Evolutionary conservation across 2,329 filamentous ascomycete species (phyloP).

Genomic region (Cladosporium sp.): DNA sequence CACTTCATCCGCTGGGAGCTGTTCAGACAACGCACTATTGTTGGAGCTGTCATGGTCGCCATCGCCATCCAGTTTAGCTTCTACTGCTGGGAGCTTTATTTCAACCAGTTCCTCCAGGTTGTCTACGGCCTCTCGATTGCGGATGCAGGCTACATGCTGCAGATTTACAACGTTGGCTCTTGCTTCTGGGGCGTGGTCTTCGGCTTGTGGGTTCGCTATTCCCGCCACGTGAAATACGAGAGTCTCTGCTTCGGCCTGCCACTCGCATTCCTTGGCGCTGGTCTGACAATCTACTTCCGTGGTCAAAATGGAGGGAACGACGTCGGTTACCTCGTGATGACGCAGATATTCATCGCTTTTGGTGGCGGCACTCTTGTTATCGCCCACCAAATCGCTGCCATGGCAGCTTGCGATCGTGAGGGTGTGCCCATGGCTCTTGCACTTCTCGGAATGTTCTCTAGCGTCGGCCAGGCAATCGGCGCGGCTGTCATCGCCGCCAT

Average conservation of each 20-base stretch:
- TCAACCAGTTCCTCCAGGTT: slow-evolving; percentile 43
- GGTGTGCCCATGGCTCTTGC: slow-evolving; percentile 30
- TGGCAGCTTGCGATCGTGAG: slow-evolving; percentile 48
- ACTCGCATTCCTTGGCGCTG: slow-evolving; percentile 36
- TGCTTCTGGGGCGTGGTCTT: slow-evolving; percentile 48
- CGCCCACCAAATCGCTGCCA: slow-evolving; percentile 59
- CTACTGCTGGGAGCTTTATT: slow-evolving; percentile 43
- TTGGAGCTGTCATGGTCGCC: slow-evolving; percentile 54
- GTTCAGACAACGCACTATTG: slow-evolving; percentile 50
- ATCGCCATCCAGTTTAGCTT: slow-evolving; percentile 36
- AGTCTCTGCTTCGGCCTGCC: slow-evolving; percentile 38
- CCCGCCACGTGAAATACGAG: slow-evolving; percentile 53
- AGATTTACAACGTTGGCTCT: slow-evolving; percentile 42
- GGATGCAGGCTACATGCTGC: slow-evolving; percentile 33
- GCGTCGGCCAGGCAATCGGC: slow-evolving; percentile 55
- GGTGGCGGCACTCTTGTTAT: slow-evolving; percentile 57
- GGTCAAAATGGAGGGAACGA: slow-evolving; percentile 38
- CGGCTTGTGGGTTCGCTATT: slow-evolving; percentile 48
- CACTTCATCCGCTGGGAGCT: slow-evolving; percentile 49
- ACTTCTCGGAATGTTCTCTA: slow-evolving; percentile 26
- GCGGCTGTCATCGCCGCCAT: slow-evolving; percentile 36
- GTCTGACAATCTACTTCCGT: slow-evolving; percentile 33
- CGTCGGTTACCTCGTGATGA: slow-evolving; percentile 53
- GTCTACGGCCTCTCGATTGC: slow-evolving; percentile 38
- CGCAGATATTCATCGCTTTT: slow-evolving; percentile 55